Conservation (phyloP, 208 protist genomes). For the Acanthamoeba lugdunensis region DNA sequence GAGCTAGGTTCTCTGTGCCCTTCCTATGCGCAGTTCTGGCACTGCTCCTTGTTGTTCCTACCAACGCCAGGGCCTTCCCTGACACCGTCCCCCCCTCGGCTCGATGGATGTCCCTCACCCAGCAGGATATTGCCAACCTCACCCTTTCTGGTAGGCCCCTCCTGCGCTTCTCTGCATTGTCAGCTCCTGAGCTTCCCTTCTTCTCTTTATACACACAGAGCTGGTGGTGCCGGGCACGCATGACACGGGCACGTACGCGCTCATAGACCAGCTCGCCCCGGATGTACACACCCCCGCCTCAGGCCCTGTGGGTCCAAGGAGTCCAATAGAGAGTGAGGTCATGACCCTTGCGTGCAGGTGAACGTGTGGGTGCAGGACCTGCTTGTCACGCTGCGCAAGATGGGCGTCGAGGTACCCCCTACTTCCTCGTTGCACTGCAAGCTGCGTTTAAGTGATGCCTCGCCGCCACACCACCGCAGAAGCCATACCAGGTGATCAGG, state of each 20-base stretch:
- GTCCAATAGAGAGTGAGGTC: too few species aligned
- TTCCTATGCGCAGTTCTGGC: too few species aligned
- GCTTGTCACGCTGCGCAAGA: not conserved
- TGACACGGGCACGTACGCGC: conserved; percentile 31
- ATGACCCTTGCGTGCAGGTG: not conserved
- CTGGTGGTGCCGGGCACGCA: conserved; percentile 28
- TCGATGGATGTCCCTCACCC: not conserved
- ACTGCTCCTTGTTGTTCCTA: too few species aligned
- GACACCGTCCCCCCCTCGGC: not conserved
- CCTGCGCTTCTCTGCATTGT: not conserved
- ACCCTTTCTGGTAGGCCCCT: not conserved
- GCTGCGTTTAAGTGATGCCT: not conserved
- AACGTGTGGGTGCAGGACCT: not conserved
- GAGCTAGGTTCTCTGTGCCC: too few species aligned
- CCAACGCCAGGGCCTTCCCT: too few species aligned
- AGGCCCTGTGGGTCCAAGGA: not conserved
- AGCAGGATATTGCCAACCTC: not conserved
- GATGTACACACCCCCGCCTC: not conserved
- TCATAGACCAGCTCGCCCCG: not conserved
- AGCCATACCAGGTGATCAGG: not conserved
- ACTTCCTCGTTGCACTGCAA: not conserved
- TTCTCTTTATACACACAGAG: not conserved
- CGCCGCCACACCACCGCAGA: not conserved
- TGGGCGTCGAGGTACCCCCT: not conserved
- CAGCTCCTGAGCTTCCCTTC: not conserved